phyloP scores from a whole-genome alignment of 495 filamentous ascomycete species.

The Hypoxylon intermedium region DNA sequence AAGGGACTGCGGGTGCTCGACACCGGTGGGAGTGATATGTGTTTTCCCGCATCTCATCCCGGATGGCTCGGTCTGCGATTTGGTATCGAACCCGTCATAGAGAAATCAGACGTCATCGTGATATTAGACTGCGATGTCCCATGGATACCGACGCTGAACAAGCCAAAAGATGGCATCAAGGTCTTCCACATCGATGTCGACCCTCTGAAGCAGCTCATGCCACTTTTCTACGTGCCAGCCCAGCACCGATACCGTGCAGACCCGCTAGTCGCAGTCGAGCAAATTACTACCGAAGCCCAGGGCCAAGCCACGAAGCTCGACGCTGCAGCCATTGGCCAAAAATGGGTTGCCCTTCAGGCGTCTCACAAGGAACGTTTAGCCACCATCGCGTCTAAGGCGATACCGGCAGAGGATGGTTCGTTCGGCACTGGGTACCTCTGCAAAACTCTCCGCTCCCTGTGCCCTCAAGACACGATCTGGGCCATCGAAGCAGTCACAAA shows the following conservation, averaged over 20 bases:
- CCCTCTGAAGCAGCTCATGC: constrained; percentile 87
- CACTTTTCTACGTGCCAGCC: constrained; percentile 78
- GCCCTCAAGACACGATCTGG: constrained; percentile 81
- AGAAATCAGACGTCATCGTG: constrained; percentile 81
- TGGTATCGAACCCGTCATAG: constrained; percentile 76
- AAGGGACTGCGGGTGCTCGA: constrained; percentile 85
- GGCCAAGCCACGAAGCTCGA: constrained; percentile 53
- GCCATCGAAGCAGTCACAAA: constrained; percentile 90
- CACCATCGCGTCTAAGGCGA: constrained; percentile 63
- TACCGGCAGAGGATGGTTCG: constrained; percentile 65
- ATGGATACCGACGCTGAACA: constrained; percentile 69
- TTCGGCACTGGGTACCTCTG: constrained; percentile 77
- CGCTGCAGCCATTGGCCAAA: constrained; percentile 52
- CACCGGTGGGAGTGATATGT: constrained; percentile 93
- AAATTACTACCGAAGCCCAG: constrained; percentile 66
- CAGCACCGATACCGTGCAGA: constrained; percentile 79
- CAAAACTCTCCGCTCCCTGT: constrained; percentile 65
- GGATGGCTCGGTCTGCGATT: constrained; percentile 76
- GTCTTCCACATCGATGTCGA: constrained; percentile 87
- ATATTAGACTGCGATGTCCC: constrained; percentile 83
- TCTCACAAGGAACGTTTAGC: constrained; percentile 67
- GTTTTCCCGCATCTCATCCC: constrained; percentile 83
- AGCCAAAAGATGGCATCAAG: constrained; percentile 64
- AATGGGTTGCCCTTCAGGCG: constrained; percentile 64
- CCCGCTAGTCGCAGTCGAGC: constrained; percentile 71